Evolutionary conservation across 148 eudicot species (phyloP), one percentile per base, ranked within the genome.

Genomic region (Vaccinium vitisidaea): DNA sequence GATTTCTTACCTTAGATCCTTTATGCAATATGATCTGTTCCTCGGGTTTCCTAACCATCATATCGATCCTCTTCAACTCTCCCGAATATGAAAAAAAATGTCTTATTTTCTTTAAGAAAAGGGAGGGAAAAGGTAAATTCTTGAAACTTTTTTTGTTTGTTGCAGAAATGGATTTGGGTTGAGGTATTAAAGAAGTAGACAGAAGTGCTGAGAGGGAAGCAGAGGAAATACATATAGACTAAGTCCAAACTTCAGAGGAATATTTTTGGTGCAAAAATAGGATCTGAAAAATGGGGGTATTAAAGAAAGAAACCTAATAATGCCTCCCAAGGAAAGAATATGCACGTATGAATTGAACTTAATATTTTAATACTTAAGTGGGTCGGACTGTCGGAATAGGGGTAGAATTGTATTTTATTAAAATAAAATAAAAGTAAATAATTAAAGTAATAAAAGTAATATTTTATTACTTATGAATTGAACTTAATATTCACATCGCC

Each of bases 1-100:
- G 54, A 77, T 54, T 65, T 58, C 52, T 83, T 82, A 88, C 90
- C 88, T 85, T 88, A 16, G 86, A 56, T 61, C 84, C 86, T 65
- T 63, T 70, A 19, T 84, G 86, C 61, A 75, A 43, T 13, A 87
- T 21, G 25, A 83, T 39, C 39, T 86, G 84, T 46, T 88, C 86
- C 74, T 87, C 84, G 12, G 69, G 84, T 48, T 84, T 89, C 75
- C 81, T 87, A 46, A 86, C 90, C 92, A 88, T 90, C 23, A 48
- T 23, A 18, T 4, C 55, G 32, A 2, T 21, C 8, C 18, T 58
- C 36, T 48, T 49, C 59, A 4, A 36, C 30, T 80, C n/a, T 27
- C 63, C 9, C 61, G 50, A 49, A 32, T 61, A 50, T 55, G 54
- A 27, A 49, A 80, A 10, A 23, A 7, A 77, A 3, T 15, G 11